Conservation (phyloP, 495 filamentous ascomycete species). For the Annulohypoxylon nitens region DNA sequence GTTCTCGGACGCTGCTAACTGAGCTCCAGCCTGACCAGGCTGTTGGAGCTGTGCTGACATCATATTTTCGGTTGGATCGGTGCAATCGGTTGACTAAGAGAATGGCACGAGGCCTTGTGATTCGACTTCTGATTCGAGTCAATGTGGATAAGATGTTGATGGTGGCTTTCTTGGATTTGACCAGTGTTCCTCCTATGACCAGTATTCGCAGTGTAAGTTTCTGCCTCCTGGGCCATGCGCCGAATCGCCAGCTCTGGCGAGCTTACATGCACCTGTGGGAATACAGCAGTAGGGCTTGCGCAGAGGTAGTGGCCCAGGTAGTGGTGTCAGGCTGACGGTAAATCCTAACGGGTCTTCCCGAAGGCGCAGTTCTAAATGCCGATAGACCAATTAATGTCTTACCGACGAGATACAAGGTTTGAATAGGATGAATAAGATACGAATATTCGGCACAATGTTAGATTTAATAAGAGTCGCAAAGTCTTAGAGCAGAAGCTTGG, state of each 20-base stretch:
- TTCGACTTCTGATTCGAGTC: neutral
- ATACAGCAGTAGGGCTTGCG: neutral
- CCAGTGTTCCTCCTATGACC: slow-evolving; percentile 27
- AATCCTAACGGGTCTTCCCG: slow-evolving; percentile 14
- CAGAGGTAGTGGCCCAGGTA: neutral
- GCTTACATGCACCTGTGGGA: slow-evolving; percentile 21
- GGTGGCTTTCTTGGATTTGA: neutral
- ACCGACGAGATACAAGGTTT: neutral
- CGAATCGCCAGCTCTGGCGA: slow-evolving; percentile 28
- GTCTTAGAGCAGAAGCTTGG: neutral
- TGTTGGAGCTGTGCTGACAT: slow-evolving; percentile 55
- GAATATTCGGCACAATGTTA: neutral
- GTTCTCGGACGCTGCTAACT: slow-evolving; percentile 7
- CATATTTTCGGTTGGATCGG: slow-evolving; percentile 39
- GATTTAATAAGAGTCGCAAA: slow-evolving; percentile 5
- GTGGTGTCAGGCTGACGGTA: neutral
- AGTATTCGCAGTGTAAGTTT: slow-evolving; percentile 3
- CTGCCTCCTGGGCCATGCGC: slow-evolving; percentile 28
- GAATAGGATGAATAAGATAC: too few species aligned
- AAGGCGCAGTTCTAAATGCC: slow-evolving; percentile 2
- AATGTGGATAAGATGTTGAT: slow-evolving; percentile 15
- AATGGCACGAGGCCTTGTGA: slow-evolving; percentile 7
- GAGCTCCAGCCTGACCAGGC: slow-evolving; percentile 36
- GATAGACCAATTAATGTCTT: slow-evolving; percentile 6
- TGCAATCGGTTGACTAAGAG: slow-evolving; percentile 13